Conservation (phyloP, 441 rosid genomes). For the Pelargonium australe region DNA sequence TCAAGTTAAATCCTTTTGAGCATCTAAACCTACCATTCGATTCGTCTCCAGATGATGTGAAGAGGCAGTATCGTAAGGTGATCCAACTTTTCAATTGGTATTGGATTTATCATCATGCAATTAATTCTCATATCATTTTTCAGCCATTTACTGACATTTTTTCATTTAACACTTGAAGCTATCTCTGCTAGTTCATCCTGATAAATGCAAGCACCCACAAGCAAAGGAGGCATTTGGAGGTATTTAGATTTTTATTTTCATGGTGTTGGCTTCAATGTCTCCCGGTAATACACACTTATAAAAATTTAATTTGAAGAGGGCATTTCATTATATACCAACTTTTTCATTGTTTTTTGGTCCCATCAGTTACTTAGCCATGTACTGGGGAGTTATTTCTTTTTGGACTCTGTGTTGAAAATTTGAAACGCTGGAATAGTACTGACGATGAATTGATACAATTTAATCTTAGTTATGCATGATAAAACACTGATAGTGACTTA, state of each 20-base stretch:
- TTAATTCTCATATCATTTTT: background rate
- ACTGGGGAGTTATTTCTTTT: background rate
- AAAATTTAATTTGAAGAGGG: background rate
- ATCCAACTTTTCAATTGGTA: conserved; percentile 1
- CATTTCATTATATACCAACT: background rate
- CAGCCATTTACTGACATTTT: conserved; percentile 16
- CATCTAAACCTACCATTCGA: conserved; percentile 69
- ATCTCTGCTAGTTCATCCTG: conserved; percentile 93
- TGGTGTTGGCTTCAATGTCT: no score
- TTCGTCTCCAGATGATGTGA: conserved; percentile 65
- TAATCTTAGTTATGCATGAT: no score
- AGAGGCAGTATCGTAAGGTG: conserved; percentile 94
- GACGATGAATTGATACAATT: background rate
- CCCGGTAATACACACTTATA: no score
- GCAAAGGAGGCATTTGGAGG: conserved; percentile 97
- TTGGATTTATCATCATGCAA: background rate
- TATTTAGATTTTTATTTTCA: conserved; percentile 21
- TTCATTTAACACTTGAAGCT: conserved; percentile 34
- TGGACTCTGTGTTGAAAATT: background rate
- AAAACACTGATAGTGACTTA: no score
- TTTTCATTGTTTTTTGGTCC: background rate
- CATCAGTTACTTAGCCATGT: background rate
- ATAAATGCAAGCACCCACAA: conserved; percentile 96
- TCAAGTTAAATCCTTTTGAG: conserved; percentile 95
- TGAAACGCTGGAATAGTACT: background rate